phyloP scores from a whole-genome alignment of 2,329 filamentous ascomycete genomes.

The Epichloe festucae region DNA sequence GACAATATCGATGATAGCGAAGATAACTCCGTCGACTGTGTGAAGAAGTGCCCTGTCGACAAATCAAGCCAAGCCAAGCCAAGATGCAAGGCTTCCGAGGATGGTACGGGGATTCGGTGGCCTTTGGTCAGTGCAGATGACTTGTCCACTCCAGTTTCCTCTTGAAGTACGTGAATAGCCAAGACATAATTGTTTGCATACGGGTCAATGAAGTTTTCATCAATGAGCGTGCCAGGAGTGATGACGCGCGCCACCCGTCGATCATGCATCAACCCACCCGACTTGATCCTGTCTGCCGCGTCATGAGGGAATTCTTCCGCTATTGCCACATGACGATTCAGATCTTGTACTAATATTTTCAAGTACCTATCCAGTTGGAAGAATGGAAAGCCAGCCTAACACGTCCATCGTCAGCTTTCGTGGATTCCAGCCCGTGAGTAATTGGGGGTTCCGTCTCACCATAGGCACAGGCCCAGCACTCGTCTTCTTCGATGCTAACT shows the following conservation, averaged over 20 bases:
- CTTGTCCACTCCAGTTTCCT: too few relatives aligned
- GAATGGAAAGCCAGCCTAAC: slow-evolving; percentile 78
- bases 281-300: slow-evolving; percentile 54
- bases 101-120: slow-evolving; percentile 3
- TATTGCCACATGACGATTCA: slow-evolving; percentile 83
- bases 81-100: slow-evolving; percentile 26
- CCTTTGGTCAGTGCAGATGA: neutral
- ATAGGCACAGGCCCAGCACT: slow-evolving; percentile 69
- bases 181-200: slow-evolving; percentile 89
- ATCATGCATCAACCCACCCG: slow-evolving; percentile 71
- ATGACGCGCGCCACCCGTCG: slow-evolving; percentile 76
- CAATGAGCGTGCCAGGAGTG: slow-evolving; percentile 89
- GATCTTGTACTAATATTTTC: slow-evolving; percentile 82
- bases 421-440: neutral
- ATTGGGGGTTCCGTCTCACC: slow-evolving; percentile 34
- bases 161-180: slow-evolving; percentile 48
- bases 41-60: slow-evolving; percentile 89
- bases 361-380: slow-evolving; percentile 87
- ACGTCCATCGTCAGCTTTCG: neutral
- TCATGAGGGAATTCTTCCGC: slow-evolving; percentile 82
- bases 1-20: slow-evolving; percentile 71
- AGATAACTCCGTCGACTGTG: slow-evolving; percentile 58
- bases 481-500: slow-evolving; percentile 72
- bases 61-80: slow-evolving; percentile 91
- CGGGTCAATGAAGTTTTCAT: slow-evolving; percentile 94